A percentile compares a stretch with the other conserved stretches of the same genome.
These are phyloP conservation scores for Circinella minor DNA, from an alignment of 371 early-diverging fungal genomes.

Conservation along the genomic window DNA sequence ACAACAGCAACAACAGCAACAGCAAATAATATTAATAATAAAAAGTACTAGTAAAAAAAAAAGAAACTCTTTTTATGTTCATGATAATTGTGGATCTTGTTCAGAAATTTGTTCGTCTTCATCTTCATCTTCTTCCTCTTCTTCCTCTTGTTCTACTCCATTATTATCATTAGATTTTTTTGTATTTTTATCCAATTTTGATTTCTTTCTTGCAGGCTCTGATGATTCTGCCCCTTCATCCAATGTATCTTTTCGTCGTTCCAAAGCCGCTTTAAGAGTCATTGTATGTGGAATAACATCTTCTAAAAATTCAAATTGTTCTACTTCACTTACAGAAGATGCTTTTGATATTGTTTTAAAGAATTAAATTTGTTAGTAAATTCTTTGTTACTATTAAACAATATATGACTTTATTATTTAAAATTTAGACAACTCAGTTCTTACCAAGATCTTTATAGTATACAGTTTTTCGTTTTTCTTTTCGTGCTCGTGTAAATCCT, in stretches of 20 bases:
- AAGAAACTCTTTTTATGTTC: neutral
- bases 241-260: conserved; percentile 52
- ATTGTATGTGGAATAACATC: conserved; percentile 66
- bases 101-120: neutral
- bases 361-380: neutral
- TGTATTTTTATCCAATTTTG: conserved; percentile 17
- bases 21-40: too few relatives aligned
- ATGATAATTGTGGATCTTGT: neutral
- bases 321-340: conserved; percentile 43
- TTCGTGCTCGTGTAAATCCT: conserved; percentile 64
- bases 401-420: too few relatives aligned
- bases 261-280: conserved; percentile 58
- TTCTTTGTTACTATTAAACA: too few relatives aligned
- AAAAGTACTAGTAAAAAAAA: too few relatives aligned
- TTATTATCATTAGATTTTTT: neutral
- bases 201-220: conserved; percentile 22
- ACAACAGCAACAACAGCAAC: too few relatives aligned
- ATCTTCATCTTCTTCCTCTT: conserved; percentile 1
- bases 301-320: conserved; percentile 51
- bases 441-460: conserved; percentile 79
- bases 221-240: conserved; percentile 33
- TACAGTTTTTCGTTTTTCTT: conserved; percentile 77
- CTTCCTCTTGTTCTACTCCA: neutral
- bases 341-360: conserved; percentile 24
- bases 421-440: neutral